A percentile compares a stretch with the other conserved stretches of the same genome.
Conservation (phyloP, 2,329 filamentous ascomycete species). For the Fusarium acutatum region DNA sequence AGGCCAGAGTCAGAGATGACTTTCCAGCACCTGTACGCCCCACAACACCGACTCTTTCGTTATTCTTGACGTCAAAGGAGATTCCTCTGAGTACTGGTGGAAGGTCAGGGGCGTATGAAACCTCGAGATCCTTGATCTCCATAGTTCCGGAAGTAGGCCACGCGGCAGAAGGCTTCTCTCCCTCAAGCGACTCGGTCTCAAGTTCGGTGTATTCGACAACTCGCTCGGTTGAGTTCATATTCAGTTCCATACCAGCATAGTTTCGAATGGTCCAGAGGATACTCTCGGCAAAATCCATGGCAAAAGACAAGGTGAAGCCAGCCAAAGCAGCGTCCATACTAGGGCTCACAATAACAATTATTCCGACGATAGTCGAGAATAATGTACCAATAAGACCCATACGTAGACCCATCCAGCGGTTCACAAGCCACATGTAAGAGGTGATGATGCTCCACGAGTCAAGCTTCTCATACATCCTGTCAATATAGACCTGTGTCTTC, state of each 20-base stretch:
- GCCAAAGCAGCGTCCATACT: constrained; percentile 74
- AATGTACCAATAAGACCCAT: constrained; percentile 74
- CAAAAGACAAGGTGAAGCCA: constrained; percentile 79
- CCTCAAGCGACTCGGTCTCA: constrained; percentile 71
- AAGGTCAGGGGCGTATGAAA: constrained; percentile 75
- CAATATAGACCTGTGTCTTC: constrained; percentile 71
- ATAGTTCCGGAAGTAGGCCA: constrained; percentile 81
- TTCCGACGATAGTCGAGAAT: constrained; percentile 72
- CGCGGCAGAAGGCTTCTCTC: constrained; percentile 68
- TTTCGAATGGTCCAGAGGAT: constrained; percentile 73
- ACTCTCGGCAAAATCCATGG: constrained; percentile 71
- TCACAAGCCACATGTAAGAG: constrained; percentile 76
- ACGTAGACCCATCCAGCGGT: constrained; percentile 79
- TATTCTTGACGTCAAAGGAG: constrained; percentile 70
- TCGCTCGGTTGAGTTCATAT: constrained; percentile 82
- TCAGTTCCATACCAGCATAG: constrained; percentile 76
- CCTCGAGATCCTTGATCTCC: constrained; percentile 76
- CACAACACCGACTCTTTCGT: constrained; percentile 78
- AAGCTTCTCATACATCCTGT: constrained; percentile 74
- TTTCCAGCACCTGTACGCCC: constrained; percentile 83
- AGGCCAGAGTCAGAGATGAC: constrained; percentile 76
- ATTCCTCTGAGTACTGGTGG: constrained; percentile 76
- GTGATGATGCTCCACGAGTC: constrained; percentile 73
- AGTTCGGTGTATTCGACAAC: constrained; percentile 79
- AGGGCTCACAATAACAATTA: constrained; percentile 68